Base-by-base conservation (phyloP, 306 rosid genomes). In the Mucuna pruriens region DNA sequence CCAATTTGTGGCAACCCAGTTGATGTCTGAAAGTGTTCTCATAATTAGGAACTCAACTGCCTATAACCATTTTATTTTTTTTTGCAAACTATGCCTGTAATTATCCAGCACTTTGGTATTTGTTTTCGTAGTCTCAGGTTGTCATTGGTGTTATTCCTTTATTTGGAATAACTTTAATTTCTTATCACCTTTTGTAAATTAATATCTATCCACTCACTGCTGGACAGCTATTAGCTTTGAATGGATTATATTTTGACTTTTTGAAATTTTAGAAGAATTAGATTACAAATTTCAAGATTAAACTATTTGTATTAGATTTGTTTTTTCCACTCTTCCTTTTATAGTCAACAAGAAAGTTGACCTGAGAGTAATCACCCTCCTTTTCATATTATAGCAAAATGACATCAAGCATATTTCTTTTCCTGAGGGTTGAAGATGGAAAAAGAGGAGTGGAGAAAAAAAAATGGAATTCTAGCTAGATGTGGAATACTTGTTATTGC, bases 181-280 rank as follows among this genome's bases (percentile, higher is more conserved):
- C 36, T 54, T 46, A 71, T 49, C 45, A 29, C 26, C 10, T 23
- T 57, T 42, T 23, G 39, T 46, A 25, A 71, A 48, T 71, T n/a
- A 74, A 12, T 74, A 54, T 38, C 85, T 54, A 78, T 44, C 77
- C 74, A 45, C 76, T 80, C 29, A 49, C 84, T 65, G 89, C 87
- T 39, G 87, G 88, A 85, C 67, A 82, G 68, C 76, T 89, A 58
- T 65, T 87, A 46, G 80, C 49, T 69, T 85, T 25, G 36, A 58
- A 23, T 23, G 36, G 6, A 25, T 22, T 22, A 57, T 65, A 60
- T 29, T 60, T 29, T 60, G 39, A 80, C 71, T 88, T 76, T 78
- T 44, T 83, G 39, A 80, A 71, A 90, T 76, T 78, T 44, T 83
- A 49, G 88, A 81, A 79, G 88, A 87, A 44, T 83, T 86, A 10